Base-by-base conservation (phyloP, 495 filamentous ascomycete genomes). In the Aspergillus ostianus region DNA sequence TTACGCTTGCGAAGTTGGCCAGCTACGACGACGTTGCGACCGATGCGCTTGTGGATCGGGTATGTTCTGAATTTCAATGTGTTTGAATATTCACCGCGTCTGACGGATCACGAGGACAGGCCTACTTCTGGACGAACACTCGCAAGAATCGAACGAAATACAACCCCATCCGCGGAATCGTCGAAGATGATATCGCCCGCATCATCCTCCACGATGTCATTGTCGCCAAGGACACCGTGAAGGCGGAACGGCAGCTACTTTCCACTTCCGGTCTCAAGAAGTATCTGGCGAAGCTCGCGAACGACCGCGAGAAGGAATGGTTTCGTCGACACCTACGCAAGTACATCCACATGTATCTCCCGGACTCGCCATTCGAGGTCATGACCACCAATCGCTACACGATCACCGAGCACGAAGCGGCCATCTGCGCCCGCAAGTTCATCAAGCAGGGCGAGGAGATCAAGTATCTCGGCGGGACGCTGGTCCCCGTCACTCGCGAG, bases 21-120 rank as follows among this genome's bases (percentile, higher is more conserved):
- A 88, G 88, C 57, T 97, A 97, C 78, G 94, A 99, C 76, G 94
- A 99, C 71, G 86, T 99, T 64, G 82, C 96, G 62, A 98, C 94
- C 0, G 95, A 99, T 85, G 88, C 90, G 58, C 87, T 99, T 36
- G 86, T 99, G 47, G 94, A 99, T 75, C 90, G 90, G 73, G 94
- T 97, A 82, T 70, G 90, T 80, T 26, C 47, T 23, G 41, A 19
- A 53, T 19, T 62, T 18, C 19, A 26, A 19, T 51, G 20, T 53
- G 59, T 13, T 18, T n/a, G 23, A 13, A 29, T 36, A 19, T 6
- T 8, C 12, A 17, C 46, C 61, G 9, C 30, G 51, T 57, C 66
- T 75, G 59, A 76, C 65, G 19, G 19, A 46, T 17, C 13, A 41
- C 57, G 56, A 51, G 17, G 41, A 54, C 67, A 98, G 95, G 87